These are phyloP conservation scores for Turritis glabra DNA, from an alignment of 345 rosid species.

Conservation along the genomic window DNA sequence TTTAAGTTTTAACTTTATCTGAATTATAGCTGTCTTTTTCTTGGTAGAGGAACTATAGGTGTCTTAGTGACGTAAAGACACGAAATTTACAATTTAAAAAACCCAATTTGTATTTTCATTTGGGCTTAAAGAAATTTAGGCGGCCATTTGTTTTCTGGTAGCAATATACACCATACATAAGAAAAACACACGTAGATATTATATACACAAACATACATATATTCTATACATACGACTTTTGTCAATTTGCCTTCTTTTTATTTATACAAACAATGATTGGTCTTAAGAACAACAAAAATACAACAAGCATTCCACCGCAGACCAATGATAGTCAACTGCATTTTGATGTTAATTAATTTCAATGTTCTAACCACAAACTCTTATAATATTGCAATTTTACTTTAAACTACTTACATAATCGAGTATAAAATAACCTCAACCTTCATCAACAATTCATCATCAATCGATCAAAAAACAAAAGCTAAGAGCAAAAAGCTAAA, in stretches of 20 bases:
- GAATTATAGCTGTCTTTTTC: background rate
- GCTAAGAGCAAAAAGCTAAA: background rate
- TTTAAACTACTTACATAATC: background rate
- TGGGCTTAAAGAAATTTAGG: background rate
- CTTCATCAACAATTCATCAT: constrained; percentile 39
- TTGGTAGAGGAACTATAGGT: background rate
- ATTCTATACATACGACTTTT: constrained; percentile 18
- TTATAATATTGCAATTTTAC: constrained; percentile 5
- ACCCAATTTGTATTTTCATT: background rate
- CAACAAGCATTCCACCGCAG: constrained; percentile 37
- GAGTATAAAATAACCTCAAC: constrained; percentile 30
- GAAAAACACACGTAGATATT: background rate
- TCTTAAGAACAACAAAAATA: constrained; percentile 20
- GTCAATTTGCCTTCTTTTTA: constrained; percentile 16
- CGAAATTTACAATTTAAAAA: background rate
- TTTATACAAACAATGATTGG: constrained; percentile 31
- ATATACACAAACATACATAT: constrained; percentile 6
- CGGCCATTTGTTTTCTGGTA: constrained; percentile 23
- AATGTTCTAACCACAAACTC: constrained; percentile 41
- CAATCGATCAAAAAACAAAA: constrained; percentile 22
- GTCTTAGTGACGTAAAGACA: background rate
- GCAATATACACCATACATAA: constrained; percentile 23
- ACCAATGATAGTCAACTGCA: constrained; percentile 33
- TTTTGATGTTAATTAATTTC: constrained; percentile 24
- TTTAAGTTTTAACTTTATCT: background rate